Base-by-base conservation (phyloP, 2,329 filamentous ascomycete genomes). In the Colletotrichum sp. region DNA sequence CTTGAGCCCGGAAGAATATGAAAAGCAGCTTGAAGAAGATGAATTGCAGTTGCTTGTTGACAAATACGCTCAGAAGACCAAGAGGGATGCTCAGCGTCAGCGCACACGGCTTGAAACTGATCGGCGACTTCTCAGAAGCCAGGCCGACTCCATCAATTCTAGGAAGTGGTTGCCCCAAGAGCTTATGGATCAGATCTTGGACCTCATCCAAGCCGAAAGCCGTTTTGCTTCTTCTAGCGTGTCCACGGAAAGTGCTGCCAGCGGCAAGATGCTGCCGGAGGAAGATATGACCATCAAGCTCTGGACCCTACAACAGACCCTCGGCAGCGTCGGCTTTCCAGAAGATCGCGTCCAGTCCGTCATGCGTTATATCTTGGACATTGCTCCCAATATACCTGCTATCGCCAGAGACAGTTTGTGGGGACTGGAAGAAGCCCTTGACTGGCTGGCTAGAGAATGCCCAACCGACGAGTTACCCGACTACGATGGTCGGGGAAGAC, bases 31-130 rank as follows among this genome's bases (percentile, higher is more conserved):
- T 18, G 95, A 98, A 83, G 94, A 96, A 80, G 94, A 95, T n/a
- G 95, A 98, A 80, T 88, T 99, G 49, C 96, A 99, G 84, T 86
- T 95, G 26, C 87, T 98, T 8, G 93, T 99, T 18, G 96, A 99
- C 78, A 97, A 96, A 81, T 88, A 96, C 84, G 93, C 93, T 0
- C 87, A 91, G 55, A 98, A 96, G 84, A 93, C 94, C 77, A 94
- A 93, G 79, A 93, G 93, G 80, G 96, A 98, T 85, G 93, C 94
- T 18, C 88, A 91, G 78, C 93, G 96, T 24, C 95, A 98, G 82
- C 92, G 93, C 77, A 88, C 90, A 26, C 94, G 95, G 79, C 89
- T 98, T 36, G 94, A 98, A 81, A 98, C 95, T 8, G 97, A 99
- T 82, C 92, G 93, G 72, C 93, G 96, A 66, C 86, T 98, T 30